Evolutionary conservation across 164 flowering plant genomes (phyloP).

Genomic region (Litsea cubeba): DNA sequence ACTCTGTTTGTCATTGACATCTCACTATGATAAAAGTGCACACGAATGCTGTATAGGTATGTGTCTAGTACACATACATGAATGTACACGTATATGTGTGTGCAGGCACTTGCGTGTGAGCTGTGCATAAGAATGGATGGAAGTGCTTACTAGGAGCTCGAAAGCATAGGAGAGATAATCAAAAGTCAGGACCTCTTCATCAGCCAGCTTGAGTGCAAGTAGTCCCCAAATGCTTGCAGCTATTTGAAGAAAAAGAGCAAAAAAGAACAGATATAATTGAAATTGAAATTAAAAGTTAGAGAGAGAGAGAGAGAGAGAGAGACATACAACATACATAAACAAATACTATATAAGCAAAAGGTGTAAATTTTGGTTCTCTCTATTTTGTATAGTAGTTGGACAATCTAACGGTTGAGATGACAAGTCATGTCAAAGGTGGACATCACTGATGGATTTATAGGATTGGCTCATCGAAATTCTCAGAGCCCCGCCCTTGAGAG

Average conservation of each 20-base stretch:
- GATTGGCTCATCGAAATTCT: no score
- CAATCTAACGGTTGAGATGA: background rate
- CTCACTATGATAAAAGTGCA: no score
- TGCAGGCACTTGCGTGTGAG: background rate
- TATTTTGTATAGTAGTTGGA: no score
- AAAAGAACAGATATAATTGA: background rate
- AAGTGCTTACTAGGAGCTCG: slow-evolving; percentile 56
- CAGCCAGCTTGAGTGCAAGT: slow-evolving; percentile 65
- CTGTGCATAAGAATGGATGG: background rate
- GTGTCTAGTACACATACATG: background rate
- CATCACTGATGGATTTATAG: no score
- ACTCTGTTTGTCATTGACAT: slow-evolving; percentile 30
- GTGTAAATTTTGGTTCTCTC: no score
- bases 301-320: no score
- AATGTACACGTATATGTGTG: background rate
- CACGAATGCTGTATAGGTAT: no score
- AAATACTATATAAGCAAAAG: no score
- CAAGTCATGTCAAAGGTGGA: background rate
- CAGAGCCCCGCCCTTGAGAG: no score
- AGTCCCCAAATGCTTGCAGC: slow-evolving; percentile 70
- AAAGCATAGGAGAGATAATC: slow-evolving; percentile 51
- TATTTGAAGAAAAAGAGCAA: slow-evolving; percentile 16
- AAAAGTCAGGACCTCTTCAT: slow-evolving; percentile 58
- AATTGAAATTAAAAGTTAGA: background rate
- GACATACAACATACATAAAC: no score